Percentiles rank a stretch among this genome's conserved stretches.
phyloP scores from a whole-genome alignment of 257 asterid species.

The Avicennia marina region DNA sequence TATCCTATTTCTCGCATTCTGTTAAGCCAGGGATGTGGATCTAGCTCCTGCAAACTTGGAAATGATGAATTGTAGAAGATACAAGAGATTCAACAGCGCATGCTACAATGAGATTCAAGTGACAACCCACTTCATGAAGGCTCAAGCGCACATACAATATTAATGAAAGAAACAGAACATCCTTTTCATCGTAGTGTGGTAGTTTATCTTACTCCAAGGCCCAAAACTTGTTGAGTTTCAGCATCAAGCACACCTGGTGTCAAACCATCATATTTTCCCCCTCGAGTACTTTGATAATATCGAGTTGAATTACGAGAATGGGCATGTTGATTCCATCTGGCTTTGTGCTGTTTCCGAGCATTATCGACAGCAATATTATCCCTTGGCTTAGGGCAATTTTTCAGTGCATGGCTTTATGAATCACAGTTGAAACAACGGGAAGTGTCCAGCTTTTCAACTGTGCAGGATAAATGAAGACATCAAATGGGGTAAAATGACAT shows the following conservation, averaged over 20 bases:
- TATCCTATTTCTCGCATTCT: conserved; percentile 97
- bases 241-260: conserved; percentile 80
- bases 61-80: background rate
- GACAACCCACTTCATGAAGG: background rate
- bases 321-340: conserved; percentile 49
- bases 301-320: conserved; percentile 73
- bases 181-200: too few species aligned
- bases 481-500: conserved; percentile 9
- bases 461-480: conserved; percentile 23
- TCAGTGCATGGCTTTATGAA: conserved; percentile 86
- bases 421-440: conserved; percentile 96
- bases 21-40: conserved; percentile 99
- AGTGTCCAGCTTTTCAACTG: conserved; percentile 44
- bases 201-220: conserved; percentile 70
- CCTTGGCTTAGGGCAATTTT: conserved; percentile 93
- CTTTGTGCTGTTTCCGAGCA: conserved; percentile 81
- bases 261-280: conserved; percentile 90
- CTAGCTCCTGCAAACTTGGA: conserved; percentile 57
- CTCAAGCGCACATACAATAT: background rate
- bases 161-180: background rate
- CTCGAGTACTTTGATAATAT: conserved; percentile 72
- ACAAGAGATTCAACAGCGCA: background rate
- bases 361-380: conserved; percentile 68
- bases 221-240: conserved; percentile 75
- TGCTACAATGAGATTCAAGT: background rate